Base-by-base conservation (phyloP, 75 land plant genomes). In the Isoetes taiwanensis region DNA sequence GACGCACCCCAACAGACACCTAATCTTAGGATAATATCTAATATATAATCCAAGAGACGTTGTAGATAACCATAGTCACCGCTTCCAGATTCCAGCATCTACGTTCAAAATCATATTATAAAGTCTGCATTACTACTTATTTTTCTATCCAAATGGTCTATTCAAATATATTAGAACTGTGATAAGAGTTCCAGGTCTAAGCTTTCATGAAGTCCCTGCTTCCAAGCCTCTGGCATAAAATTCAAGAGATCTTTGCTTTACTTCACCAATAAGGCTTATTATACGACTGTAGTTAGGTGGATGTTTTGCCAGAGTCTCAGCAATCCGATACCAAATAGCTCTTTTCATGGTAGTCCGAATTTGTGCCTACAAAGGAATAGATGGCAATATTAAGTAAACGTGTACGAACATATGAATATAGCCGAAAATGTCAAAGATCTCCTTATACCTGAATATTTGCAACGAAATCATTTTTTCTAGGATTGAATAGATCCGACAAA, bases 241-340 rank as follows among this genome's bases (percentile, higher is more conserved):
- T 34, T 70, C 53, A 66, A 65, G 1, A 87, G 67, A 64, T 84
- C 96, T 65, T 79, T 76, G n/a, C 59, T 81, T 69, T 32, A 94
- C 75, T 58, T 94, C 95, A 37, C 62, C 70, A 42, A 84, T 66
- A 39, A 94, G 78, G 4, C 72, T 60, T 34, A 84, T 43, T 20
- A 94, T 41, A 8, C 79, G 68, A 25, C 67, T 54, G 57, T 78
- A 94, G 42, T 82, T 73, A 43, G 82, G 79, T 14, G 58, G 63
- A 38, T 64, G 54, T 56, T n/a, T 56, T 5, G 57, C 71, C 34
- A 94, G 42, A 20, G 77, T 71, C 24, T 81, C 86, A 52, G 64
- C 58, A 35, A 94, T 66, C 8, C 80, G 71, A 70, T 87, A 82
- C 99, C 99, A 94, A 54, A 84, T 87, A 6, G 96, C 99, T 31